phyloP scores from a whole-genome alignment of 805 yeast genomes.

The Helenozyma rhizophorensis region DNA sequence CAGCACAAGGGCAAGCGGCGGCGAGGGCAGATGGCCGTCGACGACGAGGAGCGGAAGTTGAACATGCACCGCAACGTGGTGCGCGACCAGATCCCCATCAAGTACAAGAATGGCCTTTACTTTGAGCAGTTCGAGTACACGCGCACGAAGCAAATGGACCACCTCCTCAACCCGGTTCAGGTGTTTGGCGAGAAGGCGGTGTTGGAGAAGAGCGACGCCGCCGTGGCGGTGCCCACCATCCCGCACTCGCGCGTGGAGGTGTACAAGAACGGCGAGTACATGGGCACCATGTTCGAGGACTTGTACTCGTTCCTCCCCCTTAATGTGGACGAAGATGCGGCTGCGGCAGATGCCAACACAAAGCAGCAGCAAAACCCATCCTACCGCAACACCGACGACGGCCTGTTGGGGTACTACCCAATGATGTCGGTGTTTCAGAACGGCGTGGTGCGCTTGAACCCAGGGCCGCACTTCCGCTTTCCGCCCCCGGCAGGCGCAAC shows the following conservation, averaged over 20 bases:
- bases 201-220: conserved; percentile 35
- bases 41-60: conserved; percentile 13
- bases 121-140: conserved; percentile 84
- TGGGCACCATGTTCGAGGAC: conserved; percentile 64
- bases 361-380: conserved; percentile 35
- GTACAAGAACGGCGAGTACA: conserved; percentile 69
- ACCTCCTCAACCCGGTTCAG: conserved; percentile 65
- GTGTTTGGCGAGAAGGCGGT: conserved; percentile 67
- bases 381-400: conserved; percentile 62
- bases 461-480: conserved; percentile 59
- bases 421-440: conserved; percentile 77
- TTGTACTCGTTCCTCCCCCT: conserved; percentile 80
- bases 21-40: conserved; percentile 11
- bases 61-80: conserved; percentile 39
- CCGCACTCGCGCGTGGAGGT: conserved; percentile 60
- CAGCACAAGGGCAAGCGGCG: conserved; percentile 8
- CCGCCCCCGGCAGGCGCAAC: conserved; percentile 33
- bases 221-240: conserved; percentile 42
- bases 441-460: conserved; percentile 68
- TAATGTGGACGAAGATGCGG: conserved; percentile 46
- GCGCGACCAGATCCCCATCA: conserved; percentile 85
- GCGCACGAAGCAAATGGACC: conserved; percentile 66
- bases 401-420: conserved; percentile 86
- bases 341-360: conserved; percentile 18
- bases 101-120: conserved; percentile 69